Percentiles rank a stretch among this genome's conserved stretches.
phyloP scores from a whole-genome alignment of 805 yeast species.

The Lipomyces anomalus region DNA sequence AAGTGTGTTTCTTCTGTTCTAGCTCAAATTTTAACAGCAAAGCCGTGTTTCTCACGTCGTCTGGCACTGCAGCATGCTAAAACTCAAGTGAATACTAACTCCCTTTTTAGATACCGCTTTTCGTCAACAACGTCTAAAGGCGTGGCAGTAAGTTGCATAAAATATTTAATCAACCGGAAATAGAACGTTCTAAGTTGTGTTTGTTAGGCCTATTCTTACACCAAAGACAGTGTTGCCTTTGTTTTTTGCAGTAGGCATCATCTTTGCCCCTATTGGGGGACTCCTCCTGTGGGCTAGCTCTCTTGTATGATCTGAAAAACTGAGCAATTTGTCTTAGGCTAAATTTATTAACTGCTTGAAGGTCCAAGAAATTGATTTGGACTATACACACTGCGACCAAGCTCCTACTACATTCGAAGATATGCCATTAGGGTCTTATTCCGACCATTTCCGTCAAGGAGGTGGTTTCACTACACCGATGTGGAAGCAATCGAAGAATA shows the following conservation, averaged over 20 bases:
- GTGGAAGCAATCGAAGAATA: slow-evolving; percentile 12
- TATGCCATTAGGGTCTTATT: slow-evolving; percentile 57
- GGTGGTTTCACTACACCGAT: too few relatives aligned
- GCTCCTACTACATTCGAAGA: slow-evolving; percentile 44
- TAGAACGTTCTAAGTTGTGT: neutral
- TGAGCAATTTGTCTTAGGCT: neutral
- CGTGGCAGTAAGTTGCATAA: slow-evolving; percentile 46
- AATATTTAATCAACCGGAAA: neutral
- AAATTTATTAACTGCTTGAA: too few relatives aligned
- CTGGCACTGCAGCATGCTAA: neutral
- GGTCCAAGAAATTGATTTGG: slow-evolving; percentile 68
- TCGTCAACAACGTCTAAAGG: slow-evolving; percentile 54
- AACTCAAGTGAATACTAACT: neutral
- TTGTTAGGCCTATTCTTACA: slow-evolving; percentile 64
- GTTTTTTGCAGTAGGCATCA: slow-evolving; percentile 61
- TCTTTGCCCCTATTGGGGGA: slow-evolving; percentile 88
- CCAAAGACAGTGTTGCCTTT: slow-evolving; percentile 88
- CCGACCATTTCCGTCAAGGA: slow-evolving; percentile 57
- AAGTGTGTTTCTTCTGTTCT: slow-evolving; percentile 26
- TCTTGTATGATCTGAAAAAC: too few relatives aligned
- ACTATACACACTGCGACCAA: slow-evolving; percentile 65
- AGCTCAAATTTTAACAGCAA: neutral
- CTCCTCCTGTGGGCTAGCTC: slow-evolving; percentile 74
- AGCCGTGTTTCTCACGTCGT: neutral
- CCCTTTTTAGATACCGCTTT: slow-evolving; percentile 36